A percentile compares a stretch with the other conserved stretches of the same genome.
phyloP scores from a whole-genome alignment of 2,329 filamentous ascomycete species.

The Ophiocordyceps polyrhachis-furcata region DNA sequence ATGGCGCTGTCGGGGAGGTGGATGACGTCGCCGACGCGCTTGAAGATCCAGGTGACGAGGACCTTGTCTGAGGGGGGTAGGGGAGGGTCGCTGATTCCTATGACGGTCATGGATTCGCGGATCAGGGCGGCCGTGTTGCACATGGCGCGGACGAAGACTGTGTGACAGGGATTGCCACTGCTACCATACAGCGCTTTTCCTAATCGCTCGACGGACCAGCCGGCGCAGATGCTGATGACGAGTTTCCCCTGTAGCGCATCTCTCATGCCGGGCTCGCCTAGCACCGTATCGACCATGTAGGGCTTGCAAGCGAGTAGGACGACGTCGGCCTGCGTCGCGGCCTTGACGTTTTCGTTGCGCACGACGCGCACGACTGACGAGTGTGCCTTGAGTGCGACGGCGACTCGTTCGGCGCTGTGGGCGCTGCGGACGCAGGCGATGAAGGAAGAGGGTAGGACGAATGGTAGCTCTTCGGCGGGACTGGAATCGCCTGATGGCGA shows the following conservation, averaged over 20 bases:
- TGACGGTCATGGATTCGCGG: slow-evolving; percentile 66
- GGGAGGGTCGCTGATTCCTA: slow-evolving; percentile 42
- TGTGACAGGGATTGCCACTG: slow-evolving; percentile 14
- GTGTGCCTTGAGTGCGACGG: slow-evolving; percentile 44
- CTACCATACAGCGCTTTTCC: slow-evolving; percentile 36
- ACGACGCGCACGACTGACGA: slow-evolving; percentile 43
- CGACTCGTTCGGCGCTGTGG: slow-evolving; percentile 51
- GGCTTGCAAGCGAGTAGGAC: slow-evolving; percentile 70
- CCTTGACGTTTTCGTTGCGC: slow-evolving; percentile 51
- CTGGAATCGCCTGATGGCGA: slow-evolving; percentile 22
- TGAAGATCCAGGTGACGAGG: slow-evolving; percentile 62
- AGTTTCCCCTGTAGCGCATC: slow-evolving; percentile 63
- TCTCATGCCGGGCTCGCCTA: slow-evolving; percentile 47
- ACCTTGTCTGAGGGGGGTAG: slow-evolving; percentile 31
- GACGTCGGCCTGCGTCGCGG: slow-evolving; percentile 50
- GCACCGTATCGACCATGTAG: slow-evolving; percentile 49
- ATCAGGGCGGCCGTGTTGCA: slow-evolving; percentile 70
- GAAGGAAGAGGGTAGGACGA: slow-evolving; percentile 52
- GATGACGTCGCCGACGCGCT: slow-evolving; percentile 50
- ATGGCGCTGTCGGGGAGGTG: slow-evolving; percentile 48
- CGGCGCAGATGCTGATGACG: slow-evolving; percentile 64
- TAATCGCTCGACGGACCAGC: slow-evolving; percentile 53
- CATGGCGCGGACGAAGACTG: slow-evolving; percentile 59
- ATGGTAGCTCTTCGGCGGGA: slow-evolving; percentile 28
- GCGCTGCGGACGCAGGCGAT: slow-evolving; percentile 60